These are phyloP conservation scores for Aspergillus neotritici DNA, from an alignment of 2,329 filamentous ascomycete genomes.

Conservation along the genomic window DNA sequence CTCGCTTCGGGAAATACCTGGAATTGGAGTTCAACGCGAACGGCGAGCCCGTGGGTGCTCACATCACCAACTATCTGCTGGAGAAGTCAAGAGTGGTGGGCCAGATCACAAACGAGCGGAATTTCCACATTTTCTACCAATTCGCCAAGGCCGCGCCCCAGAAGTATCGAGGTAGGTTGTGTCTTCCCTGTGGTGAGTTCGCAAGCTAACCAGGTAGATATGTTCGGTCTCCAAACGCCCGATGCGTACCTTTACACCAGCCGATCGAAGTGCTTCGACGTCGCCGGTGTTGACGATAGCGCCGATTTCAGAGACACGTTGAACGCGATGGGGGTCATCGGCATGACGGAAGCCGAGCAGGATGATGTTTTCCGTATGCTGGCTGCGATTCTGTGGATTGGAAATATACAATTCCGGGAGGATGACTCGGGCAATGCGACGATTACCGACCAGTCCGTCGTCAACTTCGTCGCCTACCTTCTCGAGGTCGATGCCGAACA, in stretches of 20 bases:
- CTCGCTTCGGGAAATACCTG: constrained; percentile 95
- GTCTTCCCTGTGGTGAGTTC: constrained; percentile 3
- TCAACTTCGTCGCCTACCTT: constrained; percentile 91
- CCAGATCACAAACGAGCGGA: constrained; percentile 90
- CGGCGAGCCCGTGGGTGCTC: constrained; percentile 89
- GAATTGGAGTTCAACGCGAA: constrained; percentile 91
- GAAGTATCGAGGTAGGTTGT: constrained; percentile 59
- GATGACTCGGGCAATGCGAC: constrained; percentile 84
- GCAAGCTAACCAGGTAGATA: constrained; percentile 44
- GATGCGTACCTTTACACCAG: constrained; percentile 93
- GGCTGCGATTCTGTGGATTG: constrained; percentile 84
- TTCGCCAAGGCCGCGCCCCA: constrained; percentile 92
- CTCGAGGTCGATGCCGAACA: constrained; percentile 77
- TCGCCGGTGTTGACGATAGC: constrained; percentile 86
- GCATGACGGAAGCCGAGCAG: constrained; percentile 79
- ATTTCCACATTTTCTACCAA: constrained; percentile 99
- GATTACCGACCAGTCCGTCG: constrained; percentile 81
- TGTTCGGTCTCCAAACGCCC: constrained; percentile 85
- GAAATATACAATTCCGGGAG: constrained; percentile 86
- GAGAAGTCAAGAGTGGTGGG: constrained; percentile 94
- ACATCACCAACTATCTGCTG: constrained; percentile 96
- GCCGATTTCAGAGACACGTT: constrained; percentile 86
- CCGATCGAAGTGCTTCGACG: constrained; percentile 88
- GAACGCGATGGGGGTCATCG: constrained; percentile 92
- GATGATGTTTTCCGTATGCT: constrained; percentile 97